Evolutionary conservation across 208 protist genomes (phyloP).

Genomic region (Acanthamoeba royreba): DNA sequence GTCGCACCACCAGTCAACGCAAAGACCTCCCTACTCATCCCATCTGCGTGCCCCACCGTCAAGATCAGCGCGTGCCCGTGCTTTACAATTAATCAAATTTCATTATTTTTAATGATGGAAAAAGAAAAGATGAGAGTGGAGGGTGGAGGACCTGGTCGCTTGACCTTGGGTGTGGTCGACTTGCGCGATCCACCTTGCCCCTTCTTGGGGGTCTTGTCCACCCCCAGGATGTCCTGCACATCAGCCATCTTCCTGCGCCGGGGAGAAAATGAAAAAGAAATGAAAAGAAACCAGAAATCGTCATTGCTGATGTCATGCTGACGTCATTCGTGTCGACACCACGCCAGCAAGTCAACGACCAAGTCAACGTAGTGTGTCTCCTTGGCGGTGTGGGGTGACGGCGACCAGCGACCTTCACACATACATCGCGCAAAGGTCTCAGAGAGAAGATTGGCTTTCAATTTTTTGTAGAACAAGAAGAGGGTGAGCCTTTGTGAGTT

Average conservation of each 20-base stretch:
- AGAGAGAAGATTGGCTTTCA: too few species aligned
- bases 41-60: too few species aligned
- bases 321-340: not conserved
- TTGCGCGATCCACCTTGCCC: not conserved
- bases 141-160: not conserved
- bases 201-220: not conserved
- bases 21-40: constrained; percentile 52
- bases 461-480: too few species aligned
- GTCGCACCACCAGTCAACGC: not conserved
- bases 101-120: too few species aligned
- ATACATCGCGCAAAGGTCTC: too few species aligned
- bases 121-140: not conserved
- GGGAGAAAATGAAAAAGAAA: not conserved
- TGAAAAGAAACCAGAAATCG: not conserved
- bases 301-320: not conserved
- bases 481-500: not conserved
- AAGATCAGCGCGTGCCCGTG: too few species aligned
- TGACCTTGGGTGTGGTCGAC: not conserved
- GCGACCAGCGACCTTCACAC: not conserved
- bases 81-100: too few species aligned
- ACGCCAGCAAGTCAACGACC: not conserved
- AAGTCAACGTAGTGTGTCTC: not conserved
- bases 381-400: not conserved
- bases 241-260: not conserved
- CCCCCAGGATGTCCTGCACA: constrained; percentile 41